Percentiles rank a stretch among this genome's conserved stretches.
Conservation (phyloP, 106 monocot genomes). For the Acorus calamus region DNA sequence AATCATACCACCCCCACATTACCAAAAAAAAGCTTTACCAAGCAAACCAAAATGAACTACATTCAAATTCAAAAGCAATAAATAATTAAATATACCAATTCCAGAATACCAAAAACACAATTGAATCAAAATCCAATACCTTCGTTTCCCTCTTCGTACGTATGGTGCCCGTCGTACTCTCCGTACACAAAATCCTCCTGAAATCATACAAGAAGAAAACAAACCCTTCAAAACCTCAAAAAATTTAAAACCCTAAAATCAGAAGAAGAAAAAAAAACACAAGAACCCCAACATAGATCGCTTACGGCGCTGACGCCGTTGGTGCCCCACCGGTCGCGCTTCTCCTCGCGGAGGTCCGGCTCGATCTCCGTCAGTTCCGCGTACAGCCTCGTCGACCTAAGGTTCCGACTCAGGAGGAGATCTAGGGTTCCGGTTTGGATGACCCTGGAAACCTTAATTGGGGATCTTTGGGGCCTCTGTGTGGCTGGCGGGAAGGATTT, state of each 20-base stretch:
- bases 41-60: no score
- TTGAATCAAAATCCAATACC: neutral
- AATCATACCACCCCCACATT: no score
- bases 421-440: neutral
- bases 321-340: constrained; percentile 53
- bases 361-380: constrained; percentile 77
- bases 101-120: no score
- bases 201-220: neutral
- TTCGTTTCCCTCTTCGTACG: constrained; percentile 50
- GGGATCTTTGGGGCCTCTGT: neutral
- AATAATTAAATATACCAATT: no score
- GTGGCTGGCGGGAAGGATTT: no score
- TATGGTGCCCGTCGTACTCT: constrained; percentile 77
- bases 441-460: neutral
- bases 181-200: constrained; percentile 87
- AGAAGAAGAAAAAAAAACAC: neutral
- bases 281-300: neutral
- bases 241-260: neutral
- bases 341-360: constrained; percentile 78
- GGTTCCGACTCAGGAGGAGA: constrained; percentile 5
- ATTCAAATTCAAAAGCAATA: no score
- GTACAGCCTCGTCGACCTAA: constrained; percentile 14
- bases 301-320: constrained; percentile 54
- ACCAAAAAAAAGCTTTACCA: no score
- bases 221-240: constrained; percentile 2